phyloP scores from a whole-genome alignment of 1,284 basidiomycete genomes.

The Ganoderma leucocontextum region DNA sequence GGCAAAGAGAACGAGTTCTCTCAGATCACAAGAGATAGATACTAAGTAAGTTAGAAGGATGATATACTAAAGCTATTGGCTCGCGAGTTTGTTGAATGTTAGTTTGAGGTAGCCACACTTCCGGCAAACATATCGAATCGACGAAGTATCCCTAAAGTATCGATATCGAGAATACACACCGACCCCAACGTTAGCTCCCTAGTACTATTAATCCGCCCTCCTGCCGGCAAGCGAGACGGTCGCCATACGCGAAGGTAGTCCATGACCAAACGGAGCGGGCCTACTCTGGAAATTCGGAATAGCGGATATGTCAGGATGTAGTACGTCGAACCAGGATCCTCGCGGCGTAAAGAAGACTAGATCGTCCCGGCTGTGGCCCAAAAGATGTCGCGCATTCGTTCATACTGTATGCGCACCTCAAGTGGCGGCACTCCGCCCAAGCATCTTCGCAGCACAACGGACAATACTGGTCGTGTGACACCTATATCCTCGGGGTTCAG shows the following conservation, averaged over 20 bases:
- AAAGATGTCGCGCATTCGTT: neutral
- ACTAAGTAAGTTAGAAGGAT: neutral
- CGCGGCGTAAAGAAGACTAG: conserved; percentile 5
- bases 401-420: conserved; percentile 1
- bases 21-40: neutral
- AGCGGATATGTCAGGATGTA: neutral
- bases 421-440: conserved; percentile 15
- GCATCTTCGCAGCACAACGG: conserved; percentile 4
- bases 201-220: too few relatives aligned
- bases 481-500: conserved; percentile 22
- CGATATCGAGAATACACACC: neutral
- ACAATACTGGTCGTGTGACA: conserved; percentile 31
- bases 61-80: neutral
- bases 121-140: neutral
- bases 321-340: neutral
- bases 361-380: neutral
- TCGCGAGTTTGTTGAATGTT: neutral
- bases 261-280: neutral
- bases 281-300: neutral
- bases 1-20: neutral
- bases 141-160: neutral
- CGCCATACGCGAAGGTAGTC: neutral
- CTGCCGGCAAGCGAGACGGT: too few relatives aligned
- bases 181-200: neutral
- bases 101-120: neutral